A percentile compares a stretch with the other conserved stretches of the same genome.
Conservation (phyloP, 2,329 filamentous ascomycete genomes). For the Pyrenochaeta sp. region DNA sequence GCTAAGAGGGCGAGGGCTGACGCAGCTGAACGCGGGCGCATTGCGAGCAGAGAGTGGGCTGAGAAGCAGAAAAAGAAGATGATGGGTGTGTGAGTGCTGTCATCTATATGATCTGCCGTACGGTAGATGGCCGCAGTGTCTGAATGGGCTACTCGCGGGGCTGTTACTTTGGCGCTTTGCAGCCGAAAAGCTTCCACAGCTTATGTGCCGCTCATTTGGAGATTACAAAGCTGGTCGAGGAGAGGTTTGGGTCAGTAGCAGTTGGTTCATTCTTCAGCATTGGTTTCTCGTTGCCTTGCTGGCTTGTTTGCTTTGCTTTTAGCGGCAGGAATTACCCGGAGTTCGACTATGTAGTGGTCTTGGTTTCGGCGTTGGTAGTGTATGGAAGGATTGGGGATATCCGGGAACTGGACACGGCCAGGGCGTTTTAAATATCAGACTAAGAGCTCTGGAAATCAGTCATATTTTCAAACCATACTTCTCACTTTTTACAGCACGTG, state of each 20-base stretch:
- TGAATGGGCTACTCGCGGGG: background rate
- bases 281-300: background rate
- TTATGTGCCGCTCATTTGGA: background rate
- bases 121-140: background rate
- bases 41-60: constrained; percentile 58
- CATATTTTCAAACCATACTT: no score
- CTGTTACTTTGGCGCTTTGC: background rate
- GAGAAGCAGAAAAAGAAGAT: constrained; percentile 56
- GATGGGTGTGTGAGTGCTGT: constrained; percentile 19
- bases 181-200: background rate
- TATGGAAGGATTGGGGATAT: background rate
- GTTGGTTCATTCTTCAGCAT: background rate
- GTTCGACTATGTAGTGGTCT: background rate
- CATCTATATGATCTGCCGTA: background rate
- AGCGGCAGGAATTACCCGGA: background rate
- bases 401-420: background rate
- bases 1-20: constrained; percentile 56
- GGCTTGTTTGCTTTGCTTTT: background rate
- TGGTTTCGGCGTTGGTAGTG: background rate
- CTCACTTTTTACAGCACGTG: no score
- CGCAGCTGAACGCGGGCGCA: constrained; percentile 56
- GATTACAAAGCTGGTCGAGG: background rate
- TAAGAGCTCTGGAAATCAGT: no score
- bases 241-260: background rate
- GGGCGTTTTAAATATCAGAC: no score